Evolutionary conservation across 2,329 filamentous ascomycete genomes (phyloP).

Genomic region (Elsinoe ampelina): DNA sequence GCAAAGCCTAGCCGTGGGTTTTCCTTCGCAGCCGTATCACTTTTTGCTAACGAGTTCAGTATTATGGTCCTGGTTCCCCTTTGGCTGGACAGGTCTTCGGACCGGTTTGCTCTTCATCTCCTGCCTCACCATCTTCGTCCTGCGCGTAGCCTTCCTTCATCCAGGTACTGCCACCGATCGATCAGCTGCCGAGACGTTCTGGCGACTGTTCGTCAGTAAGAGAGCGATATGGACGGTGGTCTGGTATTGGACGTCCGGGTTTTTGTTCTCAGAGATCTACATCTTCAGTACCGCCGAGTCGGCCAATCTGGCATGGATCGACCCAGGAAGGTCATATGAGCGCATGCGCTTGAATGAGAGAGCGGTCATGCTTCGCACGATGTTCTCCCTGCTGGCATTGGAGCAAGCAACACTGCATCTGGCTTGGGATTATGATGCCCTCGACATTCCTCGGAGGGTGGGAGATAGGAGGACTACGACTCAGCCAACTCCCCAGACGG

Average conservation of each 20-base stretch:
- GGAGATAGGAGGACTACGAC: neutral
- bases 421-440: constrained; percentile 61
- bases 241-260: constrained; percentile 70
- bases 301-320: constrained; percentile 63
- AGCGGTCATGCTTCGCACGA: constrained; percentile 67
- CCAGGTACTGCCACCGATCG: constrained; percentile 51
- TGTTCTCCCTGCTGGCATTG: constrained; percentile 59
- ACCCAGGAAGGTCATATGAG: constrained; percentile 54
- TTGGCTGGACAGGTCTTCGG: constrained; percentile 66
- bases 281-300: constrained; percentile 57
- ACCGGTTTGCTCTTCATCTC: constrained; percentile 66
- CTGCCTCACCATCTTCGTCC: constrained; percentile 67
- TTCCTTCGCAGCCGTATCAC: neutral
- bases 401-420: constrained; percentile 64
- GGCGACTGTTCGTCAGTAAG: constrained; percentile 47
- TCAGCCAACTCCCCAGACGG: neutral
- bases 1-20: constrained; percentile 60
- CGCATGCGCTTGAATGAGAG: constrained; percentile 75
- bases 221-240: constrained; percentile 60
- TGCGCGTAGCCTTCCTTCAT: constrained; percentile 54
- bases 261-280: constrained; percentile 71
- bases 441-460: constrained; percentile 38
- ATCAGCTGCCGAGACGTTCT: constrained; percentile 58
- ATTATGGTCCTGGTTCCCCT: constrained; percentile 78
- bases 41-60: constrained; percentile 39